Evolutionary conservation across 2,329 filamentous ascomycete species (phyloP), one percentile per base, ranked within the genome.

Genomic region (Stachybotrys chartarum): DNA sequence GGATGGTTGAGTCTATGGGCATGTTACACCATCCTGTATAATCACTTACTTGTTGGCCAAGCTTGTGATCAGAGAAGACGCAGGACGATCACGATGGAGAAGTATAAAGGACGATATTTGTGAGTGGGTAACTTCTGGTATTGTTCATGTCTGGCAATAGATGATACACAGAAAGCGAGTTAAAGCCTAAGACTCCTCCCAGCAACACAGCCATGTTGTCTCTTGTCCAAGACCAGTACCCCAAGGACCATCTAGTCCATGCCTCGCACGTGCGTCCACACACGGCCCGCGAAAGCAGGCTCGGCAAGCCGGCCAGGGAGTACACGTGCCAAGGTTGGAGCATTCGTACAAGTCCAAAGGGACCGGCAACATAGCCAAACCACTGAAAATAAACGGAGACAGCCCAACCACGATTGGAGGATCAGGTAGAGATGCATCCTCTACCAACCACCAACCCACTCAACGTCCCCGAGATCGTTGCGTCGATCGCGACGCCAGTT

Each of bases 401-500:
- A 68, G 72, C 73, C 68, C 72, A 82, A 81, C 81, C 76, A 85
- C 82, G 84, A 85, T 81, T 83, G 83, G 71, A 77, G 69, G 70
- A 61, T 58, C 65, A 4, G 55, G 56, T 61, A 72, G 63, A 62
- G 71, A 76, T 61, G 73, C 70, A 67, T 72, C 85, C 85, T 60
- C 72, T 89, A 85, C 85, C 90, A 95, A 76, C 89, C 90, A 79
- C 91, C 91, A 85, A 96, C 90, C 87, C 93, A 96, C 84, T 96
- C 91, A 78, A 92, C 76, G 68, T 93, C 88, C 68, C 86, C 86
- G 71, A 90, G 82, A 75, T 88, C 86, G 67, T 79, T 72, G 63
- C 80, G 81, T 67, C 75, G 77, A 60, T 87, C 85, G 66, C 82
- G 78, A 67, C 81, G 81, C 80, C 81, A 83, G 60, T 81, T 81